Conservation (phyloP, 192 early-diverging fungal species). For the Oehlia diaphana region DNA sequence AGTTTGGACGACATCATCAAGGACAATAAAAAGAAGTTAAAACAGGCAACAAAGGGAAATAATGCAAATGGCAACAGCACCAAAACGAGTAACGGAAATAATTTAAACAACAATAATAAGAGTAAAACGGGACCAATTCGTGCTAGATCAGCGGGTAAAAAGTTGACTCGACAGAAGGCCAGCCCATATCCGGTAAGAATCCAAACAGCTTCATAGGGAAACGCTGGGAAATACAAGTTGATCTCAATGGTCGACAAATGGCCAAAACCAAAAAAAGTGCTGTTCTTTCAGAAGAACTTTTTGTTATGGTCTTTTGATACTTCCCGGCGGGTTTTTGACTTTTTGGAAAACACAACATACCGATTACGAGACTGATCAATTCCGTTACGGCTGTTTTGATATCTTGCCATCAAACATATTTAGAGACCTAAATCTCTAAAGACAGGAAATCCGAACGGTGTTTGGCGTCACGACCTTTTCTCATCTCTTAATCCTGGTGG, state of each 20-base stretch:
- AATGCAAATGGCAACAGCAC: background rate
- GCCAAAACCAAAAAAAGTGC: background rate
- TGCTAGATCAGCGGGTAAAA: conserved; percentile 25
- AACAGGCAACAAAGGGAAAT: background rate
- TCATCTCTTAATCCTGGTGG: conserved; percentile 11
- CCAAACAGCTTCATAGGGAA: conserved; percentile 12
- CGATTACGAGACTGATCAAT: conserved; percentile 13
- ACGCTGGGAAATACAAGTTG: conserved; percentile 13
- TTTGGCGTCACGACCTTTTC: conserved; percentile 31
- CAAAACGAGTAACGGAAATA: conserved; percentile 8
- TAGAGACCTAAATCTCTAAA: conserved; percentile 23
- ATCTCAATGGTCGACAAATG: conserved; percentile 1
- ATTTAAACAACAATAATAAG: conserved; percentile 6
- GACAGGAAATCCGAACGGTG: conserved; percentile 23
- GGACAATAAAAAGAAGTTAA: conserved; percentile 32
- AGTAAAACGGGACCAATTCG: conserved; percentile 30
- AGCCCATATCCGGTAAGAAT: conserved; percentile 36
- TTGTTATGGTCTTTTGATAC: conserved; percentile 6
- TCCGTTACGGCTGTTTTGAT: conserved; percentile 4
- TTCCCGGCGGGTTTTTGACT: conserved; percentile 1
- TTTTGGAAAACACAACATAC: background rate
- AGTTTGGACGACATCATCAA: conserved; percentile 48
- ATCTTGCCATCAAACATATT: background rate
- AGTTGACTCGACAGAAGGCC: conserved; percentile 32
- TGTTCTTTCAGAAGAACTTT: conserved; percentile 19